Evolutionary conservation across 768 basidiomycete species (phyloP).

Genomic region (Amyloporia xantha): DNA sequence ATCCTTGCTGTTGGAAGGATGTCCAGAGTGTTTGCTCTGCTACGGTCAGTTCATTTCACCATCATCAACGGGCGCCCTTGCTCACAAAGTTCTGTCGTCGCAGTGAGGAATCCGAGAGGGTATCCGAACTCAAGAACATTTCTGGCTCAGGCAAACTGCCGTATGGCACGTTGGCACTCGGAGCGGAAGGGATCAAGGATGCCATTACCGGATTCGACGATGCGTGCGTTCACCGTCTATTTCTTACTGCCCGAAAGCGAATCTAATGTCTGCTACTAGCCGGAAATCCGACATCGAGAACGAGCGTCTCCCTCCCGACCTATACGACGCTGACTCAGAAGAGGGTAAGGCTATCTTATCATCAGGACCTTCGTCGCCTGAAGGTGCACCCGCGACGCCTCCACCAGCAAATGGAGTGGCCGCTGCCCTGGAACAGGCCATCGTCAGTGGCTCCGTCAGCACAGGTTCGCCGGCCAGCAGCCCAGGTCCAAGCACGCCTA

Average conservation of each 20-base stretch:
- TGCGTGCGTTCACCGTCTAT: constrained; percentile 69
- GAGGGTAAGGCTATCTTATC: constrained; percentile 57
- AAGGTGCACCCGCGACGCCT: constrained; percentile 32
- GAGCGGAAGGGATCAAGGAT: constrained; percentile 92
- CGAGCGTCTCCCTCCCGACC: constrained; percentile 93
- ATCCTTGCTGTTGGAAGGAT: constrained; percentile 96
- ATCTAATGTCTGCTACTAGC: constrained; percentile 31
- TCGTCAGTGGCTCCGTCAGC: constrained; percentile 14
- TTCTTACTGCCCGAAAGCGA: background rate
- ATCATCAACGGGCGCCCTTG: background rate
- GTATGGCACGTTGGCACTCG: constrained; percentile 77
- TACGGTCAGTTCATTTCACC: constrained; percentile 57
- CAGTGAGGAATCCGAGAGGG: constrained; percentile 96
- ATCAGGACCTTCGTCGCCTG: constrained; percentile 50
- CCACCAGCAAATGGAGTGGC: constrained; percentile 25
- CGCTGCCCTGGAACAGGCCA: constrained; percentile 26
- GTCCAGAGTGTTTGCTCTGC: constrained; percentile 91
- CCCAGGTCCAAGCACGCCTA: constrained; percentile 33
- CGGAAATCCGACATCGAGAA: constrained; percentile 99
- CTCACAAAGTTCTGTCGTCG: background rate
- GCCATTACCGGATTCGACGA: constrained; percentile 92
- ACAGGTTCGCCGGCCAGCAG: constrained; percentile 19
- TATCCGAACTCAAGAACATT: constrained; percentile 93
- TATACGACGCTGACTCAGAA: constrained; percentile 75
- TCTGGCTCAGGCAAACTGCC: constrained; percentile 74